Evolutionary conservation across 2,329 filamentous ascomycete genomes (phyloP).

Genomic region (Aspergillus viridinutans): DNA sequence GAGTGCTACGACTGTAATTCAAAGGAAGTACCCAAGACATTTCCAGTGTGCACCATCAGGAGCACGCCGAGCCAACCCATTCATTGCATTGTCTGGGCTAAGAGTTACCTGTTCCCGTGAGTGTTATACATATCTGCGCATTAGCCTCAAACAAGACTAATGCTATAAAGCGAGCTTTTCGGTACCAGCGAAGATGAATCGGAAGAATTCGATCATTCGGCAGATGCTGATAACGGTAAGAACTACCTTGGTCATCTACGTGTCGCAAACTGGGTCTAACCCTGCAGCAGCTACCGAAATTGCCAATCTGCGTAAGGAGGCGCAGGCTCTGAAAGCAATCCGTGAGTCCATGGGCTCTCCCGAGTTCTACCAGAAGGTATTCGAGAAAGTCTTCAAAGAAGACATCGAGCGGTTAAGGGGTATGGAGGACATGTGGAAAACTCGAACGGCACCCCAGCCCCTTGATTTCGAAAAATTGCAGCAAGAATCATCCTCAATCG

Average conservation of each 20-base stretch:
- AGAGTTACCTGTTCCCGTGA: constrained; percentile 85
- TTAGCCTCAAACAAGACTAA: constrained; percentile 20
- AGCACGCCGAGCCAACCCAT: constrained; percentile 95
- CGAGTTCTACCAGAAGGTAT: constrained; percentile 73
- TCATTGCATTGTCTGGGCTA: constrained; percentile 98
- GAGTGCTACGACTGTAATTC: constrained; percentile 94
- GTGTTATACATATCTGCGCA: constrained; percentile 1
- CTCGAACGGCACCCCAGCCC: constrained; percentile 66
- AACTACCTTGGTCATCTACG: background rate
- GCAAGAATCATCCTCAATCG: constrained; percentile 49
- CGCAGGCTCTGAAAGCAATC: constrained; percentile 77
- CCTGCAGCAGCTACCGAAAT: constrained; percentile 64
- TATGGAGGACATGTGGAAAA: constrained; percentile 97
- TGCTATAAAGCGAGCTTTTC: constrained; percentile 66
- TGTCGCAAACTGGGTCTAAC: constrained; percentile 15
- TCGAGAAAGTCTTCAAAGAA: constrained; percentile 85
- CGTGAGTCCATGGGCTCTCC: constrained; percentile 73
- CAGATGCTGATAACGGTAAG: constrained; percentile 73
- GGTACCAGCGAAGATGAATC: constrained; percentile 84
- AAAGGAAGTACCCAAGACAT: constrained; percentile 87
- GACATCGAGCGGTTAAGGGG: constrained; percentile 78
- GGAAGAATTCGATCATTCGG: constrained; percentile 71
- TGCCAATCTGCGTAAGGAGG: constrained; percentile 77
- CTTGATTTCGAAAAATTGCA: constrained; percentile 64
- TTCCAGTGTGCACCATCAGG: constrained; percentile 94